Base-by-base conservation (phyloP, 1,284 basidiomycete species). In the Heterobasidion irregulare region DNA sequence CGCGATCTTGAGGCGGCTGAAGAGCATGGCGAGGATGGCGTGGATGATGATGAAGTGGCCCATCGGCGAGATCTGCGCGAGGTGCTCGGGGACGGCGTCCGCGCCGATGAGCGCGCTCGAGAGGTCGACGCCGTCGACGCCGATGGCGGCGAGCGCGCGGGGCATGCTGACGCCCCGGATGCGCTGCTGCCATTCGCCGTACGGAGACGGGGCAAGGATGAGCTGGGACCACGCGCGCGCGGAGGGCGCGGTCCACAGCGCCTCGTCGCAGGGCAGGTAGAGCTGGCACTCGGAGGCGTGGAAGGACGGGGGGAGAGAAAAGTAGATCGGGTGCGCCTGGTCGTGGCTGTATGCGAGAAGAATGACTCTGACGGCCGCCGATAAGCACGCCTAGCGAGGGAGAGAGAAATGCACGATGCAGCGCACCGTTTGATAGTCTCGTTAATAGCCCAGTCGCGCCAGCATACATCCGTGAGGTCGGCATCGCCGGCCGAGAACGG, bases 41-140 rank as follows among this genome's bases (percentile, higher is more conserved):
- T 88, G 75, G 63, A 83, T 72, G 64, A 84, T 72, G 66, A 88
- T 68, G 68, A 81, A 77, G 66, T 84, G 72, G 59, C 80, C 77
- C 68, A 83, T 82, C 0, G 78, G 74, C 56, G 75, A 76, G 47
- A 80, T 66, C 32, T 71, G 54, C 49, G 19, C n/a, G 38, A 64
- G 61, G 72, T 72, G 78, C 72, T 47, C 71, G 71, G 63, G 65
- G 65, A 66, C 61, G 66, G 65, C 64, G 72, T 43, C 64, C 58
- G 56, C 77, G 64, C 19, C 72, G 65, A 53, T 62, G 60, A 58
- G 71, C 69, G 34, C 43, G 9, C 32, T 52, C 1, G 56, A 54
- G 54, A 55, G 36, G n/a, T 57, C 47, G 15, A 50, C 49, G 33
- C 57, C 57, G 43, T 57, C 48, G 15, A 61, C 36, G n/a, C 59